These are phyloP conservation scores for Sordariomycetes sp. DNA, from an alignment of 2,329 filamentous ascomycete species.

Conservation along the genomic window DNA sequence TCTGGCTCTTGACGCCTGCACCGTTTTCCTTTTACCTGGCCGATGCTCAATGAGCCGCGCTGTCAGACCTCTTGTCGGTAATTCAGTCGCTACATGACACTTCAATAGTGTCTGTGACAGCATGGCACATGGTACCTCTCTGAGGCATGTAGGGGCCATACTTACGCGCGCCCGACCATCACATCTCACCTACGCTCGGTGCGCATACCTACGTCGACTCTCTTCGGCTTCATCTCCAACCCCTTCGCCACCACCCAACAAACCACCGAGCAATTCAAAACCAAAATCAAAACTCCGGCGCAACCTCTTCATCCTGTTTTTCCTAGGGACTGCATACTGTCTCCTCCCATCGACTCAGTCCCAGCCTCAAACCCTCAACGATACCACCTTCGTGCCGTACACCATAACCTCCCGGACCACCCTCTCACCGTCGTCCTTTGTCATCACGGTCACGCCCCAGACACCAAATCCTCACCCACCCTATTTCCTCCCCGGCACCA, in stretches of 20 bases:
- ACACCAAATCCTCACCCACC: slow-evolving; percentile 15
- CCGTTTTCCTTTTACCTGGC: too few species aligned
- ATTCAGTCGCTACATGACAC: too few species aligned
- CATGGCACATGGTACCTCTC: too few species aligned
- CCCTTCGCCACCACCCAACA: not conserved
- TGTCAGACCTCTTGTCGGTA: too few species aligned
- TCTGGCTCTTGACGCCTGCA: too few species aligned
- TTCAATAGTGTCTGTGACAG: too few species aligned
- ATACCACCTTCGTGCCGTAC: slow-evolving; percentile 55
- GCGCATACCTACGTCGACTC: too few species aligned
- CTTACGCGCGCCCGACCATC: too few species aligned
- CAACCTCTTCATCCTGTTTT: slow-evolving; percentile 1
- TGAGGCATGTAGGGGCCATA: too few species aligned
- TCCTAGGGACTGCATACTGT: not conserved
- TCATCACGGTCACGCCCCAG: slow-evolving; percentile 53
- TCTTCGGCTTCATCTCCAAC: not conserved
- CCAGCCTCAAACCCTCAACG: slow-evolving; percentile 36
- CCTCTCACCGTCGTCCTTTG: slow-evolving; percentile 58
- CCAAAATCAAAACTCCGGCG: slow-evolving; percentile 3
- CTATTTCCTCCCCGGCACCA: slow-evolving; percentile 14
- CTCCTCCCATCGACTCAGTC: slow-evolving; percentile 9
- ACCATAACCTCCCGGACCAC: slow-evolving; percentile 50
- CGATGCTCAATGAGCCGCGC: too few species aligned
- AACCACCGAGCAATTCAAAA: too few species aligned
- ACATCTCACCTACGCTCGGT: too few species aligned